Evolutionary conservation across 2,329 filamentous ascomycete genomes (phyloP).

Genomic region (Claviceps cyperi): DNA sequence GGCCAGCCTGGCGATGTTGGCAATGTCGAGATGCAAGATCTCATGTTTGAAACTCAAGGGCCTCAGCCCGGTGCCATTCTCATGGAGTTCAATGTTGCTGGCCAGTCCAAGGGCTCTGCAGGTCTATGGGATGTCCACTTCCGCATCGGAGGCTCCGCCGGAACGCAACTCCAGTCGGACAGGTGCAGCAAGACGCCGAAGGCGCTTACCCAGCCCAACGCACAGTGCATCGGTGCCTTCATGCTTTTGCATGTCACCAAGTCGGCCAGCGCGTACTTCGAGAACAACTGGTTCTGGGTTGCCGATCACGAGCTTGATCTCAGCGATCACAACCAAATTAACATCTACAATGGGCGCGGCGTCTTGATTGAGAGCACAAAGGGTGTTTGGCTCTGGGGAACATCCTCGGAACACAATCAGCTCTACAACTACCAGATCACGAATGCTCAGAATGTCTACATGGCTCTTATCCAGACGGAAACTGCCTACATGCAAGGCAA

Average conservation of each 20-base stretch:
- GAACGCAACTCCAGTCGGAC: slow-evolving; percentile 68
- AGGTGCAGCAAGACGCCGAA: slow-evolving; percentile 65
- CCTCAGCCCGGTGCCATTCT: slow-evolving; percentile 77
- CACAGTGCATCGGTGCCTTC: slow-evolving; percentile 61
- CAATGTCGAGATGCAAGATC: slow-evolving; percentile 72
- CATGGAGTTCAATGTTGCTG: slow-evolving; percentile 79
- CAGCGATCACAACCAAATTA: slow-evolving; percentile 58
- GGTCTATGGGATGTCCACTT: slow-evolving; percentile 96
- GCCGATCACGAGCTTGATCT: slow-evolving; percentile 82
- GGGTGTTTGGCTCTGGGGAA: slow-evolving; percentile 71
- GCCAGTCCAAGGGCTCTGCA: slow-evolving; percentile 49
- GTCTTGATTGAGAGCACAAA: slow-evolving; percentile 61
- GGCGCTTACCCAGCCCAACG: slow-evolving; percentile 43
- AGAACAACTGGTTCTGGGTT: slow-evolving; percentile 86
- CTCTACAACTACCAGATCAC: slow-evolving; percentile 76
- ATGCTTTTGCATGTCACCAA: slow-evolving; percentile 50
- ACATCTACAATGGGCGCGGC: slow-evolving; percentile 79
- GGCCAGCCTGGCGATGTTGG: slow-evolving; percentile 65
- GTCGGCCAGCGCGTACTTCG: slow-evolving; percentile 58
- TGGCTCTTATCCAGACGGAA: slow-evolving; percentile 76
- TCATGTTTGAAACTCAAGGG: slow-evolving; percentile 74
- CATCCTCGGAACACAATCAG: slow-evolving; percentile 50
- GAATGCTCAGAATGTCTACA: slow-evolving; percentile 65
- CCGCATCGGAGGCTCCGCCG: slow-evolving; percentile 75
- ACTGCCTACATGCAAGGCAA: slow-evolving; percentile 82